Evolutionary conservation across 176 grass and related monocot genomes (phyloP).

Genomic region (Juncus inflexus): DNA sequence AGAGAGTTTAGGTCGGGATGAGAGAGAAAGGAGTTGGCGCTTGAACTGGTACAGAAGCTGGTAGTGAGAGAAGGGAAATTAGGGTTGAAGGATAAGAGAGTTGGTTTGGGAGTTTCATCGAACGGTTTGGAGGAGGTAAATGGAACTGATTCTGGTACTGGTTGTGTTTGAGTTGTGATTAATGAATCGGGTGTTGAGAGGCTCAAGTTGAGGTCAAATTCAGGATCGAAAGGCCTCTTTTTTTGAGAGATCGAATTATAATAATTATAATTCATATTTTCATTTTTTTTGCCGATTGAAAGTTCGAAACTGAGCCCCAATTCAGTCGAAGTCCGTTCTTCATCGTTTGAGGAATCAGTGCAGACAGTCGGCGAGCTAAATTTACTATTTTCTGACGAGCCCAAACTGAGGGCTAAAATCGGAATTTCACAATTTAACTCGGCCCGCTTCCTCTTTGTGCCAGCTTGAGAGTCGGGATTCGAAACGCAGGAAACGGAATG

Average conservation of each 20-base stretch:
- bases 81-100: slow-evolving; percentile 36
- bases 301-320: slow-evolving; percentile 59
- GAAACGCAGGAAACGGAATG: slow-evolving; percentile 29
- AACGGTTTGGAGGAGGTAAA: slow-evolving; percentile 8
- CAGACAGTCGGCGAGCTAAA: slow-evolving; percentile 53
- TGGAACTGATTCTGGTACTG: neutral
- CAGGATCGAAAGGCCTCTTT: slow-evolving; percentile 28
- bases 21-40: slow-evolving; percentile 34
- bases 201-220: slow-evolving; percentile 68
- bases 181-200: slow-evolving; percentile 64
- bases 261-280: slow-evolving; percentile 3
- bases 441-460: slow-evolving; percentile 36
- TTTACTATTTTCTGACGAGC: slow-evolving; percentile 69
- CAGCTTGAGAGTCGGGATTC: slow-evolving; percentile 21
- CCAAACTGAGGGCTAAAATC: slow-evolving; percentile 48
- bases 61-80: neutral
- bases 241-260: slow-evolving; percentile 28
- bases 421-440: slow-evolving; percentile 37
- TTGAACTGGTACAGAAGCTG: neutral
- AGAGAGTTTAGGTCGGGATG: slow-evolving; percentile 30
- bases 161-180: slow-evolving; percentile 25
- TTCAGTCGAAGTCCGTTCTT: slow-evolving; percentile 59
- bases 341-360: slow-evolving; percentile 55
- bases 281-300: slow-evolving; percentile 27
- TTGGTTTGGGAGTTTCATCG: slow-evolving; percentile 36